phyloP scores from a whole-genome alignment of 768 basidiomycete species.

The Neoboletus subvelutipes region DNA sequence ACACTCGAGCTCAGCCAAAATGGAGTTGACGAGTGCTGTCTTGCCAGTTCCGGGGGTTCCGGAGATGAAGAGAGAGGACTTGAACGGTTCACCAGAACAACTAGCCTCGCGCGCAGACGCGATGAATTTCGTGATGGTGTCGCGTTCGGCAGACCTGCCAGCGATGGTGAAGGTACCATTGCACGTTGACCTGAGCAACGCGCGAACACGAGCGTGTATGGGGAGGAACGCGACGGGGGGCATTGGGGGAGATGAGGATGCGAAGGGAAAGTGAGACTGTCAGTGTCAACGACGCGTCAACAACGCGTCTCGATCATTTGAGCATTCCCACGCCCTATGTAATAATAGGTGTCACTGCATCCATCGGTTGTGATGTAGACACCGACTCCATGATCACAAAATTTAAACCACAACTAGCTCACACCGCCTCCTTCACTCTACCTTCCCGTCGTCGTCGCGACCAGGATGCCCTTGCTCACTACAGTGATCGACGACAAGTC shows the following conservation, averaged over 20 bases:
- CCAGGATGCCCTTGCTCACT: slow-evolving; percentile 26
- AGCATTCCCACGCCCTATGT: slow-evolving; percentile 9
- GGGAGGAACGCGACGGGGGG: slow-evolving; percentile 46
- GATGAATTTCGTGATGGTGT: slow-evolving; percentile 58
- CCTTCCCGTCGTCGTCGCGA: neutral
- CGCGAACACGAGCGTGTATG: slow-evolving; percentile 62
- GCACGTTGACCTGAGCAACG: slow-evolving; percentile 69
- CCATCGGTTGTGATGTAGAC: neutral
- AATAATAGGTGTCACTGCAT: neutral
- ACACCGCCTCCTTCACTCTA: no score
- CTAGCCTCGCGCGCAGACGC: slow-evolving; percentile 45
- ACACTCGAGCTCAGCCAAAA: slow-evolving; percentile 48
- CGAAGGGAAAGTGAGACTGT: slow-evolving; percentile 39
- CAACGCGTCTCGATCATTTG: slow-evolving; percentile 23
- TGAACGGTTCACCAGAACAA: slow-evolving; percentile 10
- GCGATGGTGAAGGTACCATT: slow-evolving; percentile 55
- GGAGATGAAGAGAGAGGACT: slow-evolving; percentile 77
- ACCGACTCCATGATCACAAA: neutral
- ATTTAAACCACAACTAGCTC: neutral
- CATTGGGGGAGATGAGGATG: slow-evolving; percentile 58
- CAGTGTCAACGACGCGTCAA: slow-evolving; percentile 36
- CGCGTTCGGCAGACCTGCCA: slow-evolving; percentile 68
- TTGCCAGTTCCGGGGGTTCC: slow-evolving; percentile 94
- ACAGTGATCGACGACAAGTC: slow-evolving; percentile 34
- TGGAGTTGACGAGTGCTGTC: slow-evolving; percentile 75